Base-by-base conservation (phyloP, 768 basidiomycete species). In the Russula vinacea region DNA sequence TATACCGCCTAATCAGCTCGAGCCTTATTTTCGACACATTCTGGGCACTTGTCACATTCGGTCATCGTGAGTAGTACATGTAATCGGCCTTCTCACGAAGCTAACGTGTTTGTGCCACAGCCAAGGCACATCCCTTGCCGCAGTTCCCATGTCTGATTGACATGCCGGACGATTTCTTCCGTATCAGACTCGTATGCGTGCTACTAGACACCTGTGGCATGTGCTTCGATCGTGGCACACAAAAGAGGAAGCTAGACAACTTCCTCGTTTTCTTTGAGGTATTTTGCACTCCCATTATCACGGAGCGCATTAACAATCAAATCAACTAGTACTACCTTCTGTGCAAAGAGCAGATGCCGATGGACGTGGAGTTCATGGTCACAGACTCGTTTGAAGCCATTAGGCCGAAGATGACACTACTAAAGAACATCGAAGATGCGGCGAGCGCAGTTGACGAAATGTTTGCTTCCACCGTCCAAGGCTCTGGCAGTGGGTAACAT, bases 281-380 rank as follows among this genome's bases (percentile, higher is more conserved):
- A 70, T 66, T 74, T 3, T 44, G 26, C 35, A 35, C 22, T 33
- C 9, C 26, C 35, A 33, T 32, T 29, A 13, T 49, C 40, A 7
- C 19, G 8, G 29, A 14, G 5, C 19, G 11, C 33, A 55, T 57
- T 65, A n/a, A 69, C 56, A 16, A 39, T 47, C 32, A 33, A 42
- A 42, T 19, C 0, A 59, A 29, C 56, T 64, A 88, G 84, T 88
- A 94, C 63, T 99, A 98, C 74, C 80, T 90, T 17, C 80, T 88
- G n/a, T 92, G 90, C 78, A 99, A 99, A 76, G 82, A 87, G 51
- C 79, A 85, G 26, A 74, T 95, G n/a, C 89, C 97, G 0, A 95
- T 98, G 94, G 97, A 99, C 67, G 89, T 97, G 13, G 95, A 97
- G 58, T 99, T 98, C 76, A 96, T 98, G 93, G 74, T 97, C 8